Percentiles rank a stretch among this genome's conserved stretches.
phyloP scores from a whole-genome alignment of 352 stramenopile genomes.

The Elongisporangium undulatum region DNA sequence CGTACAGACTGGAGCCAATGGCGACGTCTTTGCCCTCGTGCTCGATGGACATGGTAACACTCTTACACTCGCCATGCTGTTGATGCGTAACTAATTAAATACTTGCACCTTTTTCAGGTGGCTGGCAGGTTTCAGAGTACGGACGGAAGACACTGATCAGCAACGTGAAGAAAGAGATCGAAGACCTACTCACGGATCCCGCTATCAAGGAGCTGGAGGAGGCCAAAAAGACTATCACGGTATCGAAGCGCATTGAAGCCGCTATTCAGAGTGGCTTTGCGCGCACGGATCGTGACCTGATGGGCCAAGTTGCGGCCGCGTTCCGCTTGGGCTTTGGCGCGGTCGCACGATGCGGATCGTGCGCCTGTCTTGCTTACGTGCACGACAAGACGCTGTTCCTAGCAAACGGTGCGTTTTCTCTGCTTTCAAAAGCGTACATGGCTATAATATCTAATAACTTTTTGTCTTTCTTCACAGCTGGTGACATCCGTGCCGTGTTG shows the following conservation, averaged over 20 bases:
- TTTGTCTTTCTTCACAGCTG: slow-evolving; percentile 19
- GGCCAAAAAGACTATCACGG: not conserved
- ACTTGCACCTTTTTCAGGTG: slow-evolving; percentile 30
- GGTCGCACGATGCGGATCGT: slow-evolving; percentile 86
- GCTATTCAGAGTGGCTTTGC: slow-evolving; percentile 84
- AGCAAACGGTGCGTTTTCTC: slow-evolving; percentile 53
- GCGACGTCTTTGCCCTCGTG: slow-evolving; percentile 84
- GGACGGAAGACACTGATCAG: slow-evolving; percentile 67
- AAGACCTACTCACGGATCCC: slow-evolving; percentile 41
- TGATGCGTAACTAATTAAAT: slow-evolving; percentile 2
- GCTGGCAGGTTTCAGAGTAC: slow-evolving; percentile 93
- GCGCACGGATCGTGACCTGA: slow-evolving; percentile 81
- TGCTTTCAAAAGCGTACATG: not conserved
- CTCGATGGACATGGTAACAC: slow-evolving; percentile 86
- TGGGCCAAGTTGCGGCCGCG: slow-evolving; percentile 70
- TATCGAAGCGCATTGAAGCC: slow-evolving; percentile 36
- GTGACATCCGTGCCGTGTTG: slow-evolving; percentile 81
- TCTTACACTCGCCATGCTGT: not conserved
- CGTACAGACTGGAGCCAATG: slow-evolving; percentile 56
- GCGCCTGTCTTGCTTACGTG: slow-evolving; percentile 79
- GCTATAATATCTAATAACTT: not conserved
- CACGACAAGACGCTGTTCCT: slow-evolving; percentile 77
- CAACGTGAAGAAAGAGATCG: slow-evolving; percentile 75
- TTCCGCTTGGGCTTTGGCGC: slow-evolving; percentile 91
- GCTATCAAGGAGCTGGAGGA: slow-evolving; percentile 23